Base-by-base conservation (phyloP, 495 filamentous ascomycete species). In the Chaetomium fimeti region DNA sequence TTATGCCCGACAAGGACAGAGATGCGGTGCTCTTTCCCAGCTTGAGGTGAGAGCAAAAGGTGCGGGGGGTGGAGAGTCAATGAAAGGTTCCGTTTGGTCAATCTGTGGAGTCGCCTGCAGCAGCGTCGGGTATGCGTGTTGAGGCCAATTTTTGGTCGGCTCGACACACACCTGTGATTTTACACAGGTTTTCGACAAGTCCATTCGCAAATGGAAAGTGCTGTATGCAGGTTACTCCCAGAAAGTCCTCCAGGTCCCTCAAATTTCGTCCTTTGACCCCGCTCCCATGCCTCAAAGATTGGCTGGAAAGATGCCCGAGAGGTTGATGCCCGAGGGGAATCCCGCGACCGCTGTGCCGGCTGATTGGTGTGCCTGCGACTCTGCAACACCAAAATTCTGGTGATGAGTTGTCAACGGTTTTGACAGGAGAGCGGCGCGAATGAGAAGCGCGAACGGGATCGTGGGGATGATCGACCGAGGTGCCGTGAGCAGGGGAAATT, bases 361-460 rank as follows among this genome's bases (percentile, higher is more conserved):
- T 64, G 68, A 72, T 72, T 72, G 70, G 70, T 68, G 68, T 69
- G 67, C 68, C 68, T 69, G 65, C 57, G 56, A 38, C 52, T 62
- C 27, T 68, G 70, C 68, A 70, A 65, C 58, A n/a, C 36, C 45
- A 48, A 57, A 40, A 43, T 28, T n/a, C 40, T 62, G 38, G 25
- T 66, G 68, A 63, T 72, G 70, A 70, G 65, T 65, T 67, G 70
- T 70, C 65, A 42, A 47, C 18, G 40, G 47, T 43, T 45, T 24
- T 53, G 27, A 29, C 42, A 51, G 49, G 49, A 45, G 22, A 49
- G 60, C 61, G 57, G 57, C 68, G 60, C 68, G 64, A 69, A 66
- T 69, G 32, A 60, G 57, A 64, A 32, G 56, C 8, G 42, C 25
- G 22, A 9, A 32, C 55, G 54, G 29, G 42, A 25, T 62, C 56